These are phyloP conservation scores for Nakazawaea pomicola DNA, from an alignment of 805 yeast species.

Conservation along the genomic window DNA sequence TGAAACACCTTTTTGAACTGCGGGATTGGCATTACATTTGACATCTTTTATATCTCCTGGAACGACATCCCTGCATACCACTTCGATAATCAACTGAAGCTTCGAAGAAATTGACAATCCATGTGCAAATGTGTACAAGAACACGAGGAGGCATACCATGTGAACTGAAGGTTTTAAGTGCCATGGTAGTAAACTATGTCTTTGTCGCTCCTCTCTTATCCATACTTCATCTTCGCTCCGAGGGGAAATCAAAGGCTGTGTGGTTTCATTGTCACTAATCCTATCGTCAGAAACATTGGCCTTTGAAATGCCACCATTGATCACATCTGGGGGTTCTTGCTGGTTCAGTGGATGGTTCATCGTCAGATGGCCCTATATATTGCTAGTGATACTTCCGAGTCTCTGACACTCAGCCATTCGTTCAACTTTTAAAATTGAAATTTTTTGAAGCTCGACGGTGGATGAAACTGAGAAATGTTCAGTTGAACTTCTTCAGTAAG, in stretches of 20 bases:
- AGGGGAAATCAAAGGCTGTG: not conserved
- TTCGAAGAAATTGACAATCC: constrained; percentile 36
- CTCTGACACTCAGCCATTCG: too few relatives aligned
- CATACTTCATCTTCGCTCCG: constrained; percentile 2
- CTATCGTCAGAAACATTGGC: too few relatives aligned
- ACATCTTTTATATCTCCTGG: constrained; percentile 24
- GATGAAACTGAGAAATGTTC: too few relatives aligned
- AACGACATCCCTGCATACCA: constrained; percentile 28
- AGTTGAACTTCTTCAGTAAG: too few relatives aligned
- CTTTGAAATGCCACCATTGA: too few relatives aligned
- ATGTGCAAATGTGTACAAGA: constrained; percentile 37
- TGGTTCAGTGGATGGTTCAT: too few relatives aligned
- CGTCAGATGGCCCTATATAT: too few relatives aligned
- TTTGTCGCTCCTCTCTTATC: constrained; percentile 1
- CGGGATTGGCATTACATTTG: constrained; percentile 11
- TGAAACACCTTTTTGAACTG: constrained; percentile 35
- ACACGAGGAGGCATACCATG: constrained; percentile 39
- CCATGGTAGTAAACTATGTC: constrained; percentile 39
- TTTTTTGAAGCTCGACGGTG: too few relatives aligned
- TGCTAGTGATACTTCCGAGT: too few relatives aligned
- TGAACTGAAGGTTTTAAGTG: constrained; percentile 49
- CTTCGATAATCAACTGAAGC: constrained; percentile 30
- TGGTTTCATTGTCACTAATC: too few relatives aligned
- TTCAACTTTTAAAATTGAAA: too few relatives aligned
- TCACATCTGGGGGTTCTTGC: too few relatives aligned